These are phyloP conservation scores for Thyridium curvatum DNA, from an alignment of 2,329 filamentous ascomycete species.

Conservation along the genomic window DNA sequence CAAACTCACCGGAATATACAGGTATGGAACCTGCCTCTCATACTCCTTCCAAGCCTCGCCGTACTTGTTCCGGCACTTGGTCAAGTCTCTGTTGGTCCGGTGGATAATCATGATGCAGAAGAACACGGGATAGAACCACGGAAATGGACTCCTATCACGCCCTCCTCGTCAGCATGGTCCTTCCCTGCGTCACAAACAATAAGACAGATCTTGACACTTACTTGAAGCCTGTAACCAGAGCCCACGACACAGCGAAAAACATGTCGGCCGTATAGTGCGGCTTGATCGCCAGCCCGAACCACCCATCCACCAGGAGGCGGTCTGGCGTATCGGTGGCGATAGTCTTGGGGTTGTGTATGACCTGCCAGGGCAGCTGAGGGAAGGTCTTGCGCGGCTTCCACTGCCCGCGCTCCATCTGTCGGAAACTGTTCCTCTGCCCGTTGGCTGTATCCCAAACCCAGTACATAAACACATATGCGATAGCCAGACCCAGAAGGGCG, in stretches of 20 bases:
- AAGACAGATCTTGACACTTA: no score
- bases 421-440: constrained; percentile 90
- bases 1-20: constrained; percentile 56
- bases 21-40: constrained; percentile 70
- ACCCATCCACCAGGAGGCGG: constrained; percentile 76
- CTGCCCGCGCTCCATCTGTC: constrained; percentile 70
- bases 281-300: constrained; percentile 71
- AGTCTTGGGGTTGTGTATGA: constrained; percentile 70
- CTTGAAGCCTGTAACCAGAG: constrained; percentile 43
- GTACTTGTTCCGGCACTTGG: constrained; percentile 71
- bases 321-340: constrained; percentile 70
- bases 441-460: constrained; percentile 92
- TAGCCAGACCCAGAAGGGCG: constrained; percentile 58
- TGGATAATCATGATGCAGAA: constrained; percentile 76
- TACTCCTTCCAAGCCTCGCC: constrained; percentile 79
- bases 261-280: constrained; percentile 43
- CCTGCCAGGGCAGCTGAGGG: constrained; percentile 86
- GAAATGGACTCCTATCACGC: constrained; percentile 68
- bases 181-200: no score
- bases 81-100: constrained; percentile 68
- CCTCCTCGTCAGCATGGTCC: no score
- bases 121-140: constrained; percentile 85
- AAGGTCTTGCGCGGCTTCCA: constrained; percentile 69
- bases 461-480: constrained; percentile 75
- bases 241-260: constrained; percentile 45